phyloP scores from a whole-genome alignment of 2,329 filamentous ascomycete species.

The Ophiostoma ulmi region DNA sequence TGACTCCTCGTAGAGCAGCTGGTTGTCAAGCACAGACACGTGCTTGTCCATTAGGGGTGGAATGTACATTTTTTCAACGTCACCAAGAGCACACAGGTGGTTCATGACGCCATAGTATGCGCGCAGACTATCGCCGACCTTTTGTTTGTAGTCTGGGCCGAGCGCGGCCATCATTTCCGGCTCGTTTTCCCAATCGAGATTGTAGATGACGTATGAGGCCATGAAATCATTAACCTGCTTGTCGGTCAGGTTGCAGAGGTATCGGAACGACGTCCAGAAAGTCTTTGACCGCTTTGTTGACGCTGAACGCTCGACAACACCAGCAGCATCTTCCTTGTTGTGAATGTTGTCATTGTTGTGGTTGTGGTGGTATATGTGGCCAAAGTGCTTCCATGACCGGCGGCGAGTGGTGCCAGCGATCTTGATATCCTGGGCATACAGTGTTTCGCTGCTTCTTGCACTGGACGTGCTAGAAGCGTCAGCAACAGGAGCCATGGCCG shows the following conservation, averaged over 20 bases:
- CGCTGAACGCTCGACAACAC: slow-evolving; percentile 40
- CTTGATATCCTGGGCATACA: slow-evolving; percentile 10
- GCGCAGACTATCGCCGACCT: slow-evolving; percentile 47
- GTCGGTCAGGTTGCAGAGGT: slow-evolving; percentile 44
- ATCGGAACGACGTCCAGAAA: slow-evolving; percentile 47
- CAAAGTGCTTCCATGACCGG: slow-evolving; percentile 16
- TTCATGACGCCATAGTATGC: slow-evolving; percentile 52
- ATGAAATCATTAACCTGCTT: slow-evolving; percentile 52
- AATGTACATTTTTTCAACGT: slow-evolving; percentile 57
- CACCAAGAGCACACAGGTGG: slow-evolving; percentile 50
- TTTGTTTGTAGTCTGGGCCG: slow-evolving; percentile 46
- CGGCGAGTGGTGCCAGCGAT: neutral
- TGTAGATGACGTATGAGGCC: slow-evolving; percentile 53
- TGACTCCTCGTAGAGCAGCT: slow-evolving; percentile 49
- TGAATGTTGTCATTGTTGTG: neutral
- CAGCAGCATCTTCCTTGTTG: slow-evolving; percentile 27
- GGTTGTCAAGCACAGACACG: slow-evolving; percentile 47
- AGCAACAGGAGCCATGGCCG: neutral
- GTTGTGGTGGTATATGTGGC: neutral
- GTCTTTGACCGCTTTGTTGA: slow-evolving; percentile 46
- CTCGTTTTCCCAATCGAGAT: slow-evolving; percentile 51
- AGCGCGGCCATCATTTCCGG: slow-evolving; percentile 44
- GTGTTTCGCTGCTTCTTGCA: slow-evolving; percentile 14
- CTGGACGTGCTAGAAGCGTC: neutral
- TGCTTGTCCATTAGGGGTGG: slow-evolving; percentile 49